Percentiles rank a stretch among this genome's conserved stretches.
Conservation (phyloP, 192 early-diverging fungal species). For the Coemansia brasiliensis region DNA sequence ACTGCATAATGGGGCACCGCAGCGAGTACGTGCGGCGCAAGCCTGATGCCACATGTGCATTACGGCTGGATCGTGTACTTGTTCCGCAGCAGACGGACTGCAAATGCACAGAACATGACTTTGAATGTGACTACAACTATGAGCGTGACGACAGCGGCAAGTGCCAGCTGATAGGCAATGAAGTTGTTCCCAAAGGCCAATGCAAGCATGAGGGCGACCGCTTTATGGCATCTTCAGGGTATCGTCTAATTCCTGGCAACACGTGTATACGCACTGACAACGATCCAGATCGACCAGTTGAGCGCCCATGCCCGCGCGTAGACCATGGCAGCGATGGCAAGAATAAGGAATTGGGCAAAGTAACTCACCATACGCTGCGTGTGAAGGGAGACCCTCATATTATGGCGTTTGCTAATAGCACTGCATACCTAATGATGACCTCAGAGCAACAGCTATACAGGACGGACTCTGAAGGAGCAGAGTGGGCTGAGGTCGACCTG, state of each 20-base stretch:
- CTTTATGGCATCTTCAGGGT: slow-evolving; percentile 77
- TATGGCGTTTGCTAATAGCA: slow-evolving; percentile 68
- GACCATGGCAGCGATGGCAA: slow-evolving; percentile 17
- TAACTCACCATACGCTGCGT: slow-evolving; percentile 35
- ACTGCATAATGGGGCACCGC: slow-evolving; percentile 85
- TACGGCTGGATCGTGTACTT: slow-evolving; percentile 65
- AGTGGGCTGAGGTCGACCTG: slow-evolving; percentile 61
- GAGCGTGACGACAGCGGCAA: slow-evolving; percentile 52
- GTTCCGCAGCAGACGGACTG: slow-evolving; percentile 63
- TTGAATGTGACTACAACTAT: slow-evolving; percentile 92
- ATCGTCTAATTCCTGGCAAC: slow-evolving; percentile 83
- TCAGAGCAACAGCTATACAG: slow-evolving; percentile 63
- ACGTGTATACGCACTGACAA: slow-evolving; percentile 58
- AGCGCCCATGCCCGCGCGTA: slow-evolving; percentile 54
- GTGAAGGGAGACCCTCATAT: slow-evolving; percentile 57
- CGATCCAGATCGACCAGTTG: slow-evolving; percentile 61
- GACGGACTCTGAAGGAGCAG: slow-evolving; percentile 72
- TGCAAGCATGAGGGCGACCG: slow-evolving; percentile 64
- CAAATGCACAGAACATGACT: slow-evolving; percentile 79
- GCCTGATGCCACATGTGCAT: slow-evolving; percentile 71
- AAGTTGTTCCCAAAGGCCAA: slow-evolving; percentile 60
- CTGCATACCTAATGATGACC: slow-evolving; percentile 63
- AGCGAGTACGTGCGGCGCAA: slow-evolving; percentile 75
- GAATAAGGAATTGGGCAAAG: neutral
- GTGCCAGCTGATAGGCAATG: slow-evolving; percentile 63